Percentiles rank a stretch among this genome's conserved stretches.
Evolutionary conservation across 192 early-diverging fungal genomes (phyloP).

Genomic region (Coemansia umbellata): DNA sequence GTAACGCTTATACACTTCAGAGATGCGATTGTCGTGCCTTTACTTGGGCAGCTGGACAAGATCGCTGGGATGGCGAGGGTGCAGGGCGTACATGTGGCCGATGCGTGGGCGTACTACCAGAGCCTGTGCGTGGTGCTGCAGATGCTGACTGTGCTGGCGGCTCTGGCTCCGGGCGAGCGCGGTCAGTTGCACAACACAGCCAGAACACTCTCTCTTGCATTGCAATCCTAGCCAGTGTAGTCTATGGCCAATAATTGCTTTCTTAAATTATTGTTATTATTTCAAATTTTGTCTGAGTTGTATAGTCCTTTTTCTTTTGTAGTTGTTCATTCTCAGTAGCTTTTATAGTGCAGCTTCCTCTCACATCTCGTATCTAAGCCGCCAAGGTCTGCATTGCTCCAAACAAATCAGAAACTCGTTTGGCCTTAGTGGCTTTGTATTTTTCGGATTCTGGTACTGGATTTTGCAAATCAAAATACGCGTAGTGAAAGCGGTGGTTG

Average conservation of each 20-base stretch:
- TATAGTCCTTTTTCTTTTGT: constrained; percentile 6
- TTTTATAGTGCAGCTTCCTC: too few relatives aligned
- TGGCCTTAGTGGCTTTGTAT: too few relatives aligned
- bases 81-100: neutral
- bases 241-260: too few relatives aligned
- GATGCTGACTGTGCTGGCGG: constrained; percentile 34
- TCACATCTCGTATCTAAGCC: too few relatives aligned
- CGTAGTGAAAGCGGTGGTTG: too few relatives aligned
- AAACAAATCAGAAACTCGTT: too few relatives aligned
- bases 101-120: neutral
- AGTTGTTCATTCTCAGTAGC: too few relatives aligned
- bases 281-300: neutral
- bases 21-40: constrained; percentile 25
- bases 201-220: constrained; percentile 12
- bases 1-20: constrained; percentile 34
- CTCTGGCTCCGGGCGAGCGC: constrained; percentile 32
- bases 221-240: constrained; percentile 7
- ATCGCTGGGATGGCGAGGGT: neutral
- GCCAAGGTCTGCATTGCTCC: too few relatives aligned
- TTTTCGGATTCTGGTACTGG: too few relatives aligned
- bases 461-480: too few relatives aligned
- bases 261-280: too few relatives aligned
- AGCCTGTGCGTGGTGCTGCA: constrained; percentile 13
- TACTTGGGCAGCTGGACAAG: constrained; percentile 25
- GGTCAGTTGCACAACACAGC: constrained; percentile 27